phyloP scores from a whole-genome alignment of 2,329 filamentous ascomycete genomes.

The Talaromyces atroroseus region DNA sequence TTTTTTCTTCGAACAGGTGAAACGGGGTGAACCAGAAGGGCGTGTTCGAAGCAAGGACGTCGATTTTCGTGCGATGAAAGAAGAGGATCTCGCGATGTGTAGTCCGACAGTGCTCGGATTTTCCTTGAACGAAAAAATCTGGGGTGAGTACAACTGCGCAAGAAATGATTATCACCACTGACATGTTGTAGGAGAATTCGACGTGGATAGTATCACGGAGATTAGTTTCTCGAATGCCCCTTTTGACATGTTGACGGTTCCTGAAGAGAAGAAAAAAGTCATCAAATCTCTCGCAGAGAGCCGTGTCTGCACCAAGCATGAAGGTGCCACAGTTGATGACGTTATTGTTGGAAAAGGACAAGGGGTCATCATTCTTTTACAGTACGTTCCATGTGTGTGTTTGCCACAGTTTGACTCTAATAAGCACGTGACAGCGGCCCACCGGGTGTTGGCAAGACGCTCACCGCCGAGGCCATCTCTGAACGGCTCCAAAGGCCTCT shows the following conservation, averaged over 20 bases:
- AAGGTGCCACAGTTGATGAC: neutral
- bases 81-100: conserved; percentile 11
- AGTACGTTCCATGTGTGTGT: conserved; percentile 1
- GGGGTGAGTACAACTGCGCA: conserved; percentile 5
- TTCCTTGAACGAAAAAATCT: conserved; percentile 13
- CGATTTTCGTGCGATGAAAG: conserved; percentile 10
- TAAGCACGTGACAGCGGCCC: conserved; percentile 27
- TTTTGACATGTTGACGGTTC: conserved; percentile 19
- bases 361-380: conserved; percentile 8
- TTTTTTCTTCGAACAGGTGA: conserved; percentile 1
- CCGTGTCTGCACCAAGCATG: neutral
- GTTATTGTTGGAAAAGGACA: conserved; percentile 4
- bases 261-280: conserved; percentile 1
- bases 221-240: conserved; percentile 16
- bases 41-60: conserved; percentile 4
- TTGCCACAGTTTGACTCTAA: neutral
- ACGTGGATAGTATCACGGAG: conserved; percentile 17
- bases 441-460: conserved; percentile 55
- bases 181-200: conserved; percentile 13
- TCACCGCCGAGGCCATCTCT: conserved; percentile 52
- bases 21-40: neutral
- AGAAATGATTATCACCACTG: neutral
- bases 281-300: conserved; percentile 2
- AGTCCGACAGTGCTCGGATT: conserved; percentile 14
- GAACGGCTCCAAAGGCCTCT: conserved; percentile 49